Conservation (phyloP, 139 green algal genomes). For the Micractinium sp. region DNA sequence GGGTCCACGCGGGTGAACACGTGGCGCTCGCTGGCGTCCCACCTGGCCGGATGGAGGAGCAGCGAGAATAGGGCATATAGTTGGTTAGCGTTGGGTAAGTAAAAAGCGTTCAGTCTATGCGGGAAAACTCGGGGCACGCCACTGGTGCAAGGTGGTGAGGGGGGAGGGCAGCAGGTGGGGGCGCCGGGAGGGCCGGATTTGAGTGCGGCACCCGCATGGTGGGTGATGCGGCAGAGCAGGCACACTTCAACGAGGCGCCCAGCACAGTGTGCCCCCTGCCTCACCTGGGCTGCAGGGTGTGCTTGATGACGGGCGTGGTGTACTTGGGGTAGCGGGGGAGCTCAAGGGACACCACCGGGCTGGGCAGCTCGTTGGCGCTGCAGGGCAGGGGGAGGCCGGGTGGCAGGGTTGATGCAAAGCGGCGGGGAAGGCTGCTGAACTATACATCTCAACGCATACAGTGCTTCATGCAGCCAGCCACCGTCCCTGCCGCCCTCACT, state of each 20-base stretch:
- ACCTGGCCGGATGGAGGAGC: background rate
- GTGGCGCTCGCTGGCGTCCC: slow-evolving; percentile 30
- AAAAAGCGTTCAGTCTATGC: too few relatives aligned
- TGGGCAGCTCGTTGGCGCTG: slow-evolving; percentile 59
- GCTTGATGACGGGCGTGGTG: slow-evolving; percentile 14
- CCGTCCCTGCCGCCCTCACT: background rate
- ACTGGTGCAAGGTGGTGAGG: too few relatives aligned
- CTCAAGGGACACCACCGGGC: slow-evolving; percentile 50
- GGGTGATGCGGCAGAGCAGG: too few relatives aligned
- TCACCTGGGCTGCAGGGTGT: slow-evolving; percentile 51
- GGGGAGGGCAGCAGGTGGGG: too few relatives aligned
- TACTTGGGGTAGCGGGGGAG: slow-evolving; percentile 25
- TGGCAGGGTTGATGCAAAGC: background rate
- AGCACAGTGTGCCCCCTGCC: background rate
- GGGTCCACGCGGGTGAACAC: slow-evolving; percentile 48
- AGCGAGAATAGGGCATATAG: background rate
- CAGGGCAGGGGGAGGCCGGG: background rate
- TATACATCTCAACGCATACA: background rate
- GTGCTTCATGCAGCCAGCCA: background rate
- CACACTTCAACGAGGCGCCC: too few relatives aligned
- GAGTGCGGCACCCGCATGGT: too few relatives aligned
- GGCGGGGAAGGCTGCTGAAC: background rate
- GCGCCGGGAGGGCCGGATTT: too few relatives aligned
- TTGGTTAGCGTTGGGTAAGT: too few relatives aligned
- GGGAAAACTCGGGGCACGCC: too few relatives aligned